These are phyloP conservation scores for Chrysanthemum makinoi DNA, from an alignment of 129 eudicot genomes.

Conservation along the genomic window DNA sequence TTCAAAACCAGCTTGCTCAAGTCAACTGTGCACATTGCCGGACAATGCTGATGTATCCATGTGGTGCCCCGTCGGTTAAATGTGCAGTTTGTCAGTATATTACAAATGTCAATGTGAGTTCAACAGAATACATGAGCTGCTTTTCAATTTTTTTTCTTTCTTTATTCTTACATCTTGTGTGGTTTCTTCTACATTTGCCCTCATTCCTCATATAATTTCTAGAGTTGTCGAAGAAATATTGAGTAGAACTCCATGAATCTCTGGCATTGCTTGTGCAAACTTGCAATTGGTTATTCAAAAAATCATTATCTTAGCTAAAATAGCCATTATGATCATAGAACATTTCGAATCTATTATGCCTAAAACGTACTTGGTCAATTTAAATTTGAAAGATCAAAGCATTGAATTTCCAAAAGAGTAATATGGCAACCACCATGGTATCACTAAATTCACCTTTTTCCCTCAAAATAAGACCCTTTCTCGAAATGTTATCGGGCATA, in stretches of 20 bases:
- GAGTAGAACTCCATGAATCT: slow-evolving; percentile 6
- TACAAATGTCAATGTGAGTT: slow-evolving; percentile 73
- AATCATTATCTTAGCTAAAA: background rate
- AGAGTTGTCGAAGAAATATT: slow-evolving; percentile 4
- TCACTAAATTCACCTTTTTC: too few relatives aligned
- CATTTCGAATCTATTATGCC: too few relatives aligned
- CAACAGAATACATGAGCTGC: background rate
- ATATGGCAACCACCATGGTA: too few relatives aligned
- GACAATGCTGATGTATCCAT: slow-evolving; percentile 73
- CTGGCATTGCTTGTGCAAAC: background rate
- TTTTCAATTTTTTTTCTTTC: background rate
- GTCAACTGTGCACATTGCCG: slow-evolving; percentile 75
- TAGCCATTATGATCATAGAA: too few relatives aligned
- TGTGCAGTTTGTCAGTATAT: slow-evolving; percentile 77
- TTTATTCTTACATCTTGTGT: background rate
- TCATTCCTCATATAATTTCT: background rate
- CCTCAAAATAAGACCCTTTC: too few relatives aligned
- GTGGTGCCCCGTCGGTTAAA: slow-evolving; percentile 79
- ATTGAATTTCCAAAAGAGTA: too few relatives aligned
- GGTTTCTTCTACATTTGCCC: background rate
- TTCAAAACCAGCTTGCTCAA: slow-evolving; percentile 64
- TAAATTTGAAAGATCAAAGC: too few relatives aligned
- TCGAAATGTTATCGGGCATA: too few relatives aligned
- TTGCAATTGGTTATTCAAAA: background rate
- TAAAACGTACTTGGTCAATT: too few relatives aligned